Evolutionary conservation across 2,329 filamentous ascomycete genomes (phyloP).

Genomic region (Neobulgaria alba): DNA sequence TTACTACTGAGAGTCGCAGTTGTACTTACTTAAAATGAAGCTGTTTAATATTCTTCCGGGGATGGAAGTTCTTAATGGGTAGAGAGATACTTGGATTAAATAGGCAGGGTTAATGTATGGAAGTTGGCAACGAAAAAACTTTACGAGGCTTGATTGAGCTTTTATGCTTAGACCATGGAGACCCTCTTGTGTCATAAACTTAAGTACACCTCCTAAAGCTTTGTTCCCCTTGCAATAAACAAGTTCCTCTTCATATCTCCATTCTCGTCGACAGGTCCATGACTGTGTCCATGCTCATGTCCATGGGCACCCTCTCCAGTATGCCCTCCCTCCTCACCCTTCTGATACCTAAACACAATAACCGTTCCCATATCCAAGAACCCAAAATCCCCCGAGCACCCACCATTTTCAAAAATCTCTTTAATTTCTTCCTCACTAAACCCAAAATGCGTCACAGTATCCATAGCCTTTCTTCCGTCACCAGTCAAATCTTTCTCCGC

Average conservation of each 20-base stretch:
- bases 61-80: too few species aligned
- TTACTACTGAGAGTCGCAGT: too few species aligned
- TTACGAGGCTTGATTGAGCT: too few species aligned
- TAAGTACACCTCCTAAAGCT: too few species aligned
- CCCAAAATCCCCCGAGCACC: conserved; percentile 46
- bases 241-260: conserved; percentile 9
- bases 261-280: conserved; percentile 4
- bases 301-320: conserved; percentile 14
- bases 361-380: conserved; percentile 32
- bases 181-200: too few species aligned
- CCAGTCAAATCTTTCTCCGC: conserved; percentile 7
- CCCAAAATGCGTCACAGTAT: conserved; percentile 56
- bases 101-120: too few species aligned
- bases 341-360: conserved; percentile 17
- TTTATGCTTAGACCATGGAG: too few species aligned
- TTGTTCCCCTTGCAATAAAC: conserved; percentile 11
- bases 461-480: conserved; percentile 28
- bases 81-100: too few species aligned
- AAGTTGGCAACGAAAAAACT: too few species aligned
- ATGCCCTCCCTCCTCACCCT: conserved; percentile 4
- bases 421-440: conserved; percentile 53
- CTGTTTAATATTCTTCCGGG: too few species aligned
- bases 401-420: conserved; percentile 55
- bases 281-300: neutral
- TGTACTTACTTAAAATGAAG: too few species aligned